Evolutionary conservation across 306 rosid species (phyloP).

Genomic region (Begonia fuchsioides): DNA sequence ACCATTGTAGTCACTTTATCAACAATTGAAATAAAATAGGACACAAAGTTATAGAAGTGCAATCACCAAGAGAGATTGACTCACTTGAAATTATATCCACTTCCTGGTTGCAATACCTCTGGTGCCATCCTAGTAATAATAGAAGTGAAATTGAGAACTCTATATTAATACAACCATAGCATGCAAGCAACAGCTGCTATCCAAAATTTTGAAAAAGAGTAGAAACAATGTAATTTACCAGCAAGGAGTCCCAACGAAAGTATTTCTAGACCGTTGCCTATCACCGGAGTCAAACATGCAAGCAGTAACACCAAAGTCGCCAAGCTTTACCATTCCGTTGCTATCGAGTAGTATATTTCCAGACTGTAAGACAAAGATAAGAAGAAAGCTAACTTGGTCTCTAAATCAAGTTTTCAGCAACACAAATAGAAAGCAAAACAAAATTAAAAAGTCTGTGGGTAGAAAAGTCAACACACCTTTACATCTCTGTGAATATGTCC

Average conservation of each 20-base stretch:
- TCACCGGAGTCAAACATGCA: constrained; percentile 93
- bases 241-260: constrained; percentile 98
- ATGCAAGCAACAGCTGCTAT: too few species aligned
- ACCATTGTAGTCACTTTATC: too few species aligned
- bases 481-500: constrained; percentile 97
- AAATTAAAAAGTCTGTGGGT: not conserved
- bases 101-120: constrained; percentile 98
- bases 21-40: too few species aligned
- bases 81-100: constrained; percentile 92
- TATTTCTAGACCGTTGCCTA: constrained; percentile 78
- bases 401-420: not conserved
- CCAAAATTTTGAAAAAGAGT: too few species aligned
- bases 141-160: too few species aligned
- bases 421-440: not conserved
- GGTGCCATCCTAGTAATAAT: constrained; percentile 86
- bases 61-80: constrained; percentile 11
- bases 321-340: constrained; percentile 72
- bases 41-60: too few species aligned
- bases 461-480: constrained; percentile 28
- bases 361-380: constrained; percentile 31
- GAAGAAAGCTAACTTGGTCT: constrained; percentile 2
- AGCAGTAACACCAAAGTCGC: constrained; percentile 96
- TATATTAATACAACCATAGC: too few species aligned
- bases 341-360: constrained; percentile 78
- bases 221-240: constrained; percentile 31